Evolutionary conservation across 371 early-diverging fungal genomes (phyloP).

Genomic region (Mortierella sp.): DNA sequence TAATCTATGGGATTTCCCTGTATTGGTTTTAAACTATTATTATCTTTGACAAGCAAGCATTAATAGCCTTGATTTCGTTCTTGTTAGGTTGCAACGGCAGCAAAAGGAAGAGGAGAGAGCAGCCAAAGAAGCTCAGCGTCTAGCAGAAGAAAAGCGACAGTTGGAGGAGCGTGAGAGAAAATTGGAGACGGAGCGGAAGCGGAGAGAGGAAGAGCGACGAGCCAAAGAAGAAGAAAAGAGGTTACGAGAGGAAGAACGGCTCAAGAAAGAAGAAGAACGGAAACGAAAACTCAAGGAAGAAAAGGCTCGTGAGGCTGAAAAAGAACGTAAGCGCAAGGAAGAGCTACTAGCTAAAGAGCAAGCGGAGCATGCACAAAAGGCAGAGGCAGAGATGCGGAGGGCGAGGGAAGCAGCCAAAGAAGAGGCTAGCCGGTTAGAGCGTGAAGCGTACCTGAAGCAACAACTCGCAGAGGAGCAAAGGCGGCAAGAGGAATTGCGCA

Average conservation of each 20-base stretch:
- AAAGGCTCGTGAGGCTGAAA: conserved; percentile 11
- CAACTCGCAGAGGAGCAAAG: conserved; percentile 52
- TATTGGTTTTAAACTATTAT: not conserved
- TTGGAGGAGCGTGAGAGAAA: conserved; percentile 50
- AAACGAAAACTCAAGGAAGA: conserved; percentile 61
- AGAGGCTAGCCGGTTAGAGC: conserved; percentile 58
- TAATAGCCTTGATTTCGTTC: not conserved
- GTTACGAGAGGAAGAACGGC: conserved; percentile 62
- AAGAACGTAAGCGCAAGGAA: conserved; percentile 66
- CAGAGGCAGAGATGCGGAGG: conserved; percentile 28
- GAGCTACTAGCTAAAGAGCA: conserved; percentile 51
- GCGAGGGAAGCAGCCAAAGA: conserved; percentile 56
- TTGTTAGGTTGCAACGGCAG: conserved; percentile 57
- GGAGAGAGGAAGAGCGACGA: conserved; percentile 66
- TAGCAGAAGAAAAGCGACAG: conserved; percentile 49
- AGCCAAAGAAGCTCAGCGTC: conserved; percentile 67
- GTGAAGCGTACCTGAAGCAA: conserved; percentile 54
- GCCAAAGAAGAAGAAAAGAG: conserved; percentile 63
- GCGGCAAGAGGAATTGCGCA: conserved; percentile 56
- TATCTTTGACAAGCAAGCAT: not conserved
- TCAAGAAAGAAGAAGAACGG: conserved; percentile 65
- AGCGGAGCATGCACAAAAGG: conserved; percentile 48
- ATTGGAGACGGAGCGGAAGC: conserved; percentile 66
- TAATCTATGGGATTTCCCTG: not conserved
- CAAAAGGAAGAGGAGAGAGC: conserved; percentile 73